These are phyloP conservation scores for Macrolepiota fuliginosa DNA, from an alignment of 768 basidiomycete species.

Conservation along the genomic window DNA sequence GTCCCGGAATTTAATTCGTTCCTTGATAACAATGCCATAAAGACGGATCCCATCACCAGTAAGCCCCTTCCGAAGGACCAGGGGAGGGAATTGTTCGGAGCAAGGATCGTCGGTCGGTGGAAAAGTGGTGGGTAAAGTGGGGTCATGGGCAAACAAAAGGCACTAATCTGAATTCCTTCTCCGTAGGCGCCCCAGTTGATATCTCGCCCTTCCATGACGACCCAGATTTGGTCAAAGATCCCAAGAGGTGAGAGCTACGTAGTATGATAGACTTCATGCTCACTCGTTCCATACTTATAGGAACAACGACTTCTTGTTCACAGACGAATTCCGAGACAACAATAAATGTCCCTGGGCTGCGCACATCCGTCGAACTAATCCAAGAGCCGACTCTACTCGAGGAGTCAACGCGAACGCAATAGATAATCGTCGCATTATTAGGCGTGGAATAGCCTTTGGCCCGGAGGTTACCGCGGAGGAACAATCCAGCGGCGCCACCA, in stretches of 20 bases:
- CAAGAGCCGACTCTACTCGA: slow-evolving; percentile 34
- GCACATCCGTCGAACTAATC: slow-evolving; percentile 45
- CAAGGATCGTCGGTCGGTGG: slow-evolving; percentile 53
- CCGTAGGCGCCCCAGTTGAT: slow-evolving; percentile 44
- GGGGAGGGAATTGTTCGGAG: slow-evolving; percentile 49
- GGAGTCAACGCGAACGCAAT: slow-evolving; percentile 17
- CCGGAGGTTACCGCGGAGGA: slow-evolving; percentile 46
- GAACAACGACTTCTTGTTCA: slow-evolving; percentile 44
- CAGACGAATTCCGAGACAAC: slow-evolving; percentile 30
- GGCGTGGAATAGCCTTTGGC: slow-evolving; percentile 50
- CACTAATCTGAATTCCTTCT: background rate
- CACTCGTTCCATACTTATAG: slow-evolving; percentile 18
- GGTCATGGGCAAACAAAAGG: background rate
- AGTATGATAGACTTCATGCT: background rate
- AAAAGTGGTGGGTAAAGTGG: slow-evolving; percentile 40
- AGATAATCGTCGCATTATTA: slow-evolving; percentile 38
- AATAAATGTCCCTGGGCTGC: slow-evolving; percentile 47
- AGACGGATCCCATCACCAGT: slow-evolving; percentile 34
- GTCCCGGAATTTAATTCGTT: slow-evolving; percentile 52
- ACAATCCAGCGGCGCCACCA: slow-evolving; percentile 31
- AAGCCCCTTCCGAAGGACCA: slow-evolving; percentile 29
- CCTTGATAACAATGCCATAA: slow-evolving; percentile 34
- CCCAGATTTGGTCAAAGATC: slow-evolving; percentile 30
- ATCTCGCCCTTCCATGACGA: slow-evolving; percentile 43
- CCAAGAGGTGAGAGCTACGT: slow-evolving; percentile 25